A percentile compares a stretch with the other conserved stretches of the same genome.
These are phyloP conservation scores for Globisporangium acanthophoron DNA, from an alignment of 352 stramenopile species.

Conservation along the genomic window DNA sequence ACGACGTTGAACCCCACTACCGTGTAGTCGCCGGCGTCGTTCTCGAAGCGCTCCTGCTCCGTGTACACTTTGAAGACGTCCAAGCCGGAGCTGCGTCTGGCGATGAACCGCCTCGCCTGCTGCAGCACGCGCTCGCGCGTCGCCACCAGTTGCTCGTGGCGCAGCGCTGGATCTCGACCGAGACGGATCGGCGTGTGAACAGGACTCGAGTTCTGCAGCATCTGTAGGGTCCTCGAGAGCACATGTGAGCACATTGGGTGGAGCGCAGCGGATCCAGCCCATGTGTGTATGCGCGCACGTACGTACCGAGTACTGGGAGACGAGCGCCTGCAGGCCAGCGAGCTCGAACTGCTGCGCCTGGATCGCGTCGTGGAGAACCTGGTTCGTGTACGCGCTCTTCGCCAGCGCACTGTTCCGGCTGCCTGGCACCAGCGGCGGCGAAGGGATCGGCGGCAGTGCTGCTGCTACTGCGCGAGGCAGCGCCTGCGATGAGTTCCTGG, in stretches of 20 bases:
- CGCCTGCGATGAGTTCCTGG: not conserved
- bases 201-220: conserved; percentile 27
- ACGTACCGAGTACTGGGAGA: conserved; percentile 8
- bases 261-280: not conserved
- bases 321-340: conserved; percentile 7
- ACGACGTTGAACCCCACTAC: conserved; percentile 25
- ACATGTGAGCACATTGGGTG: not conserved
- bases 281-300: not conserved
- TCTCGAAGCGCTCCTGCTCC: conserved; percentile 33
- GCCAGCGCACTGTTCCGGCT: not conserved
- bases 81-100: conserved; percentile 20
- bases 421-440: not conserved
- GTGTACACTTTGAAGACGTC: conserved; percentile 23
- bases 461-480: not conserved
- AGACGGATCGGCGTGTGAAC: conserved; percentile 32
- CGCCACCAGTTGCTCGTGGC: conserved; percentile 18
- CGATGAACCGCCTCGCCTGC: conserved; percentile 20
- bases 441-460: not conserved
- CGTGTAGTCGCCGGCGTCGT: conserved; percentile 25
- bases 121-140: conserved; percentile 20
- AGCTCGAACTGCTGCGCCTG: conserved; percentile 9
- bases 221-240: conserved; percentile 4
- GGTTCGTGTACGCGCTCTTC: conserved; percentile 2
- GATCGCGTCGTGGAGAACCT: conserved; percentile 5
- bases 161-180: conserved; percentile 15